These are phyloP conservation scores for Ganoderma multipileum DNA, from an alignment of 1,284 basidiomycete genomes.

Conservation along the genomic window DNA sequence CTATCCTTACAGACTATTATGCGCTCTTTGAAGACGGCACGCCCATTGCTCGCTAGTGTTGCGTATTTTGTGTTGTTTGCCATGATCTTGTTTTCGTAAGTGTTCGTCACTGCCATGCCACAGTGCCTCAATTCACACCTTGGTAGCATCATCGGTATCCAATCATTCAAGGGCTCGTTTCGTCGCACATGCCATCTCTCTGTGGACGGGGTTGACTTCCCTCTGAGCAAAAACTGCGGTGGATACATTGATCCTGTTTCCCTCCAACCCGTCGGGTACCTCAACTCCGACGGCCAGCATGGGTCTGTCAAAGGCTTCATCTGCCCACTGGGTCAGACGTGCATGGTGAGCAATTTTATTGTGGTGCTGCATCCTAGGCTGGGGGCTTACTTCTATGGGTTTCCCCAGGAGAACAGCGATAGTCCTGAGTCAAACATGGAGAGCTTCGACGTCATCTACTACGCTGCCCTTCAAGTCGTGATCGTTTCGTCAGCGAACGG, in stretches of 20 bases:
- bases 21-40: constrained; percentile 90
- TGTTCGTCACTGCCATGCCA: constrained; percentile 19
- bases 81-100: constrained; percentile 87
- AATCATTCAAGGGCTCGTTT: constrained; percentile 88
- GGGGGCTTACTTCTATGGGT: not conserved
- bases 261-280: constrained; percentile 54
- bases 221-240: constrained; percentile 74
- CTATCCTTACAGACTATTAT: constrained; percentile 80
- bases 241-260: constrained; percentile 73
- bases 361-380: not conserved
- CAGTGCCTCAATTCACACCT: not conserved
- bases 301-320: constrained; percentile 72
- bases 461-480: constrained; percentile 84
- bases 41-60: constrained; percentile 88
- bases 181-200: constrained; percentile 67
- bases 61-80: constrained; percentile 93
- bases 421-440: constrained; percentile 79
- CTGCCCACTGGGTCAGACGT: constrained; percentile 84
- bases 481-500: constrained; percentile 85
- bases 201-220: constrained; percentile 40
- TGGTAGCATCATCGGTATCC: constrained; percentile 85
- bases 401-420: constrained; percentile 54
- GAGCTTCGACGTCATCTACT: constrained; percentile 93
- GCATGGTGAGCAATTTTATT: constrained; percentile 55
- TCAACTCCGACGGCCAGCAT: constrained; percentile 47